A percentile compares a stretch with the other conserved stretches of the same genome.
These are phyloP conservation scores for Kregervanrija delftensis DNA, from an alignment of 805 yeast species.

Conservation along the genomic window DNA sequence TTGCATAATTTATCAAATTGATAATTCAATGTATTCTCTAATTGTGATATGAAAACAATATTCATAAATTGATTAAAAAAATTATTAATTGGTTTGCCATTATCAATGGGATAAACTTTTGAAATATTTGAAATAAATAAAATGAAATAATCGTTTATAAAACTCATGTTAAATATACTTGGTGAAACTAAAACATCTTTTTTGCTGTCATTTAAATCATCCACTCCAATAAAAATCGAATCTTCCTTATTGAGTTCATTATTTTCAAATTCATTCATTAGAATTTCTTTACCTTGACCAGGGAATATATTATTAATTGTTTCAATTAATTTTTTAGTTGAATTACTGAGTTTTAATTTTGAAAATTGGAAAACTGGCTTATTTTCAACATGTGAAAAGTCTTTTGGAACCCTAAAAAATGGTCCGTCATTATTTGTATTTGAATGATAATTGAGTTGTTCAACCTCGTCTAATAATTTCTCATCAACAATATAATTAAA, in stretches of 20 bases:
- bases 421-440: conserved; percentile 14
- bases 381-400: conserved; percentile 11
- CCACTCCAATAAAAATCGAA: conserved; percentile 53
- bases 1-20: conserved; percentile 45
- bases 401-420: conserved; percentile 19
- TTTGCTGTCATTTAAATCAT: conserved; percentile 37
- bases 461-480: conserved; percentile 18
- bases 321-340: conserved; percentile 7
- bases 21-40: conserved; percentile 47
- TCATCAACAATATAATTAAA: conserved; percentile 33
- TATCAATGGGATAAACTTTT: conserved; percentile 29
- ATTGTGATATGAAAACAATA: conserved; percentile 53
- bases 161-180: conserved; percentile 72
- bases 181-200: conserved; percentile 64
- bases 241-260: conserved; percentile 10
- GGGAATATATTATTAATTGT: conserved; percentile 8
- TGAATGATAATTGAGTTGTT: conserved; percentile 12
- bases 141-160: conserved; percentile 66
- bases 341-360: conserved; percentile 24
- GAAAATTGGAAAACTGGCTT: conserved; percentile 31
- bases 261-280: conserved; percentile 16
- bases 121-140: conserved; percentile 58
- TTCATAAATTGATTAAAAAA: conserved; percentile 65
- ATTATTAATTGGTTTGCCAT: conserved; percentile 24
- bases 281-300: neutral